Base-by-base conservation (phyloP, 345 rosid genomes). In the Eucalyptus marginata region DNA sequence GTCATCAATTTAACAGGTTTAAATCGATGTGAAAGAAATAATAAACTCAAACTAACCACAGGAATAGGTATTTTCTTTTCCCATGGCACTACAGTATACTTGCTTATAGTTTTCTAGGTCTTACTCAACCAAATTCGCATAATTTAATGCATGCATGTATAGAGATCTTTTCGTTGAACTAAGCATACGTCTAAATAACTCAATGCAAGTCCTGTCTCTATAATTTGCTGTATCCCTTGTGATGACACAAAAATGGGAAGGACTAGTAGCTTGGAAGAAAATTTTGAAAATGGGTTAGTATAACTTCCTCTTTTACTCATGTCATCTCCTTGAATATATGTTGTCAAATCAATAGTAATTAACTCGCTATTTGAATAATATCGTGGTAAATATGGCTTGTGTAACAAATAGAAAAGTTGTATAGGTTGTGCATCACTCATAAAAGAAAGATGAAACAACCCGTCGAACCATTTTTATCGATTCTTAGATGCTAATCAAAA, bases 401-500 rank as follows among this genome's bases (percentile, higher is more conserved):
- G 71, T 15, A 62, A 27, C 15, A 62, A 29, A 13, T 62, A 62
- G n/a, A 62, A 62, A 62, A 62, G 71, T 62, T 62, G 71, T 13
- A 13, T 36, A 36, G 40, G 40, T 36, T 36, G 40, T 13, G 13
- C 7, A 27, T 29, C 68, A 29, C n/a, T 24, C 33, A 29, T 62
- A 29, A 62, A 62, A 62, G 33, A 62, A 62, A 62, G 33, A 13
- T 0, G 3, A 27, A 62, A 29, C 0, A 62, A 27, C 17, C 9
- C 0, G 0, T 62, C 0, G 3, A 62, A 62, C 33, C 71, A 62
- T 13, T 62, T 62, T 9, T 6, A 29, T 62, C 0, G 0, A 17
- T 62, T 62, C 71, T 62, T 29, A 29, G 71, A 62, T 13, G 71
- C 36, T 13, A 62, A 12, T 62, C 36, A 62, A 29, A 62, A 62